A percentile compares a stretch with the other conserved stretches of the same genome.
phyloP scores from a whole-genome alignment of 768 basidiomycete species.

The Xanthoconium purpureum region DNA sequence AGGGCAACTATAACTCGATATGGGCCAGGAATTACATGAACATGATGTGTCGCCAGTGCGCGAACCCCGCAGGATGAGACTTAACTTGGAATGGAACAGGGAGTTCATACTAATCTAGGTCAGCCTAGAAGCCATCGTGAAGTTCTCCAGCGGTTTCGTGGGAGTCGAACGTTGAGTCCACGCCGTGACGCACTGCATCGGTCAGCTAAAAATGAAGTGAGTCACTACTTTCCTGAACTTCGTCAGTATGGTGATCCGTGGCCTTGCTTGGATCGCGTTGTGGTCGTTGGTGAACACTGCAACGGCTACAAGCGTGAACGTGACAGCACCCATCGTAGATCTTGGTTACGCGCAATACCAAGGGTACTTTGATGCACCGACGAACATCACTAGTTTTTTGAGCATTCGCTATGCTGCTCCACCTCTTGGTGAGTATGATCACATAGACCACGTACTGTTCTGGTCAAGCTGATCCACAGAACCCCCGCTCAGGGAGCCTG shows the following conservation, averaged over 20 bases:
- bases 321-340: not conserved
- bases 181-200: no score
- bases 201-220: no score
- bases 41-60: no score
- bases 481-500: slow-evolving; percentile 10
- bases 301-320: not conserved
- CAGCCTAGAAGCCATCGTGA: no score
- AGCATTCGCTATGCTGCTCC: not conserved
- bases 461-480: no score
- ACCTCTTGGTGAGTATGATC: not conserved
- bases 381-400: not conserved
- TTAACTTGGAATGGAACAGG: no score
- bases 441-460: not conserved
- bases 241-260: not conserved
- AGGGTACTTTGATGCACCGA: not conserved
- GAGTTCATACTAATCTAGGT: no score
- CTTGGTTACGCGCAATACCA: not conserved
- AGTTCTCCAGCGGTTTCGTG: no score
- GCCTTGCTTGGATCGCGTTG: not conserved
- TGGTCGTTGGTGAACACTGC: not conserved
- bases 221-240: not conserved
- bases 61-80: no score
- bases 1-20: no score
- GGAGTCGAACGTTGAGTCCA: no score
- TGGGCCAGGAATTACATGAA: no score